Conservation (phyloP, 208 protist species). For the Novymonas esmeraldas region DNA sequence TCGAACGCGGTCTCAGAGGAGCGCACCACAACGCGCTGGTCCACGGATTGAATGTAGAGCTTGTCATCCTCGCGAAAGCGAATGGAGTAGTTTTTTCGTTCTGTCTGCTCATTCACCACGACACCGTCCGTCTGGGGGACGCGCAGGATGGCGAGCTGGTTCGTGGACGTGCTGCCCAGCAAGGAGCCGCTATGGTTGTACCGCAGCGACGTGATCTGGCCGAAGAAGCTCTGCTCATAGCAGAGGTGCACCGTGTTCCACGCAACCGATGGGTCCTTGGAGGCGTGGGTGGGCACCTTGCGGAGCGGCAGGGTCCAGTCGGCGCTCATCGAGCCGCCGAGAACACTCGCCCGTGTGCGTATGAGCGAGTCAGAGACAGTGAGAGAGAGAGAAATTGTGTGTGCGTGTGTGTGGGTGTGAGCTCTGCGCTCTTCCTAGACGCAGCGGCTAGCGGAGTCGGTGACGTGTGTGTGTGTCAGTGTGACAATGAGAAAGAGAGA, state of each 20-base stretch:
- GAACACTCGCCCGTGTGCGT: conserved; percentile 1
- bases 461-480: too few species aligned
- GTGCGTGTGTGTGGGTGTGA: too few species aligned
- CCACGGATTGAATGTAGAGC: conserved; percentile 73
- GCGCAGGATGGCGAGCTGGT: conserved; percentile 79
- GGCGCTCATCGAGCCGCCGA: conserved; percentile 30
- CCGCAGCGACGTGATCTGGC: conserved; percentile 63
- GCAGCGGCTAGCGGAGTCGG: too few species aligned
- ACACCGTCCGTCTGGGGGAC: conserved; percentile 79
- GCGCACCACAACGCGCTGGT: conserved; percentile 76
- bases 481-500: too few species aligned
- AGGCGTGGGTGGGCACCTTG: conserved; percentile 46
- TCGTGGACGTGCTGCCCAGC: conserved; percentile 74
- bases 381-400: too few species aligned
- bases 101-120: conserved; percentile 81
- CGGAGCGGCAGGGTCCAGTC: conserved; percentile 76
- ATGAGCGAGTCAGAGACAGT: too few species aligned
- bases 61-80: conserved; percentile 84
- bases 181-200: conserved; percentile 69
- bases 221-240: conserved; percentile 90
- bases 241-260: conserved; percentile 82
- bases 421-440: too few species aligned
- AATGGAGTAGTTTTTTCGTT: conserved; percentile 75
- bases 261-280: conserved; percentile 58
- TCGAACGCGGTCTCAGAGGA: conserved; percentile 87